Evolutionary conservation across 2,329 filamentous ascomycete genomes (phyloP).

Genomic region (Xylariaceae sp.): DNA sequence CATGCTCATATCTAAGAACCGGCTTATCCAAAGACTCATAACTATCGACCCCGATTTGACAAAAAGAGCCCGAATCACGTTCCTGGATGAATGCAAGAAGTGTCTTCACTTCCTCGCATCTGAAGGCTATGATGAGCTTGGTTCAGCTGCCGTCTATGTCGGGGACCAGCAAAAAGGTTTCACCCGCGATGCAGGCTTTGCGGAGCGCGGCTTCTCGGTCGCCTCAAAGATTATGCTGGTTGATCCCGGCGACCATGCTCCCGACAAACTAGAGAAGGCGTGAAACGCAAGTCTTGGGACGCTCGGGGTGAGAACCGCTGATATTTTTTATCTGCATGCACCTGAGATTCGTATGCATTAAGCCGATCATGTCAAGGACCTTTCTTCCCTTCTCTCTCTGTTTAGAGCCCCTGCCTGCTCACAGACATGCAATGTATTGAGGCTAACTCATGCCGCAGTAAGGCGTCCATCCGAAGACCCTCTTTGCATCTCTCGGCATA

Average conservation of each 20-base stretch:
- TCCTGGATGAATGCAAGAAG: background rate
- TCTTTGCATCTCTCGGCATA: too few relatives aligned
- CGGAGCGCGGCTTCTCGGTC: background rate
- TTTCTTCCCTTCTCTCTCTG: too few relatives aligned
- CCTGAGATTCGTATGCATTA: too few relatives aligned
- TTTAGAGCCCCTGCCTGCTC: too few relatives aligned
- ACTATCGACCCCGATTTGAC: background rate
- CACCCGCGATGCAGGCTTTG: background rate
- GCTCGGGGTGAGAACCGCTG: background rate
- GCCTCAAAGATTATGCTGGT: background rate
- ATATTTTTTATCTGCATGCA: slow-evolving; percentile 41
- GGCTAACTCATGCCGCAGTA: too few relatives aligned
- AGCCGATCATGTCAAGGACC: too few relatives aligned
- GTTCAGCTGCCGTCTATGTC: background rate
- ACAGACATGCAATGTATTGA: too few relatives aligned
- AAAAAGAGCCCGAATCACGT: background rate
- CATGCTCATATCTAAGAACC: background rate
- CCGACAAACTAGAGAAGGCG: background rate
- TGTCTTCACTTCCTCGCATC: background rate
- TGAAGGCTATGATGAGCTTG: background rate
- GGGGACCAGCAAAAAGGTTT: background rate
- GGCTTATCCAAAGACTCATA: background rate
- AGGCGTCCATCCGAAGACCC: too few relatives aligned
- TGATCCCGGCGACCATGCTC: background rate
- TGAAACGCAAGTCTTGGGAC: background rate